These are phyloP conservation scores for Sequoiadendron giganteum DNA, from an alignment of 75 land plant genomes.

Conservation along the genomic window DNA sequence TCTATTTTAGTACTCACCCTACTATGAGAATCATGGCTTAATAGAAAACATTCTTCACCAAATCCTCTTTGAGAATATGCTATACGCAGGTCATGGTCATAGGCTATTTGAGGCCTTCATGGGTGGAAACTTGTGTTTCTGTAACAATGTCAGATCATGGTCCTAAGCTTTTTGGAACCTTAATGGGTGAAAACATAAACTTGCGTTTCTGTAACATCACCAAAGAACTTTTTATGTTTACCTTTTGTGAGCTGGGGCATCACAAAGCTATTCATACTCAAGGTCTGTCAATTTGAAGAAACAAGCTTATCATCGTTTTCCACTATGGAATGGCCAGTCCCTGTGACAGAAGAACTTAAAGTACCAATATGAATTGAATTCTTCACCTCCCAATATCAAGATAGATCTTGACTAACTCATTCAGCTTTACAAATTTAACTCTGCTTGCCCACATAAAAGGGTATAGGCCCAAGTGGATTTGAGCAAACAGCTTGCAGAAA, in stretches of 20 bases:
- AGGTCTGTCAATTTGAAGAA: not conserved
- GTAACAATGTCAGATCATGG: not conserved
- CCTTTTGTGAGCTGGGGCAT: not conserved
- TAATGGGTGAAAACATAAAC: not conserved
- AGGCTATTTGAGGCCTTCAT: not conserved
- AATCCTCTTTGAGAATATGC: not conserved
- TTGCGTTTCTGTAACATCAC: not conserved
- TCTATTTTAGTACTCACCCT: too few relatives aligned
- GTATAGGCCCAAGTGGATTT: not conserved
- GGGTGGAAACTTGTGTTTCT: not conserved
- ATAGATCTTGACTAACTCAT: not conserved
- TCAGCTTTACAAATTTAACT: not conserved
- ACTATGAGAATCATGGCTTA: not conserved
- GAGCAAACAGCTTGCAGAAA: not conserved
- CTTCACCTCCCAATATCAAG: not conserved
- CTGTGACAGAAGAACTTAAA: too few relatives aligned
- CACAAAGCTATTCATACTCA: not conserved
- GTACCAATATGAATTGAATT: too few relatives aligned
- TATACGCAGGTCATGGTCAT: not conserved
- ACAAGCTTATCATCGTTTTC: not conserved
- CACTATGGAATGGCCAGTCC: too few relatives aligned
- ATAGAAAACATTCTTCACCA: not conserved
- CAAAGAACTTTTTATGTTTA: not conserved
- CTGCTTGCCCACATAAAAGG: not conserved
- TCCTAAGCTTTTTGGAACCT: not conserved